Base-by-base conservation (phyloP, 2,329 filamentous ascomycete genomes). In the Diaporthe vexans region DNA sequence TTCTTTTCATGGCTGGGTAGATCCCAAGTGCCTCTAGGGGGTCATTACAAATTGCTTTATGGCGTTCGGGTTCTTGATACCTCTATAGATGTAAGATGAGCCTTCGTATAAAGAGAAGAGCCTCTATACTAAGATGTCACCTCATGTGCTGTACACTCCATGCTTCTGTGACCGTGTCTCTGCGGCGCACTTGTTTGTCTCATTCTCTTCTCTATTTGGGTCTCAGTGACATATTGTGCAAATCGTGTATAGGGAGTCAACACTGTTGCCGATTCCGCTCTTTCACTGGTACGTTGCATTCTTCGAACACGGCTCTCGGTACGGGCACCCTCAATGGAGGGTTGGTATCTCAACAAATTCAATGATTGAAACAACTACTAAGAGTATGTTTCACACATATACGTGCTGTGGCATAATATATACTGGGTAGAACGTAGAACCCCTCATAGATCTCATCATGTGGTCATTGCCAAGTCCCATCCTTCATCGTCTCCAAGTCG, bases 21-120 rank as follows among this genome's bases (percentile, higher is more conserved):
- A 43, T 4, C 58, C 7, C 59, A 52, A 29, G 29, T 24, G 21
- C 4, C 19, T 33, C 54, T 37, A 24, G 46, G 33, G n/a, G 46
- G 33, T 17, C 37, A 9, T n/a, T 72, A 15, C 11, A 24, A 35
- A 33, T 24, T 58, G 46, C 29, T 59, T 72, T 17, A 33, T 17
- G 70, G 57, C 57, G 57, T 72, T 72, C 1, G 33, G 70, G 54
- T 37, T 43, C 35, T 54, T 63, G 46, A 63, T 72, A 72, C 57
- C 70, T 72, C 48, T 54, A 52, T 52, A 68, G 33, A 68, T 15
- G n/a, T 2, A 37, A 15, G 48, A 40, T 13, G n/a, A 40, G 15
- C 40, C 13, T 54, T 24, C n/a, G n/a, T 35, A 46, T n/a, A 33
- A 46, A 63, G 26, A 65, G 29, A 65, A 33, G 40, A n/a, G 17